phyloP scores from a whole-genome alignment of 2,329 filamentous ascomycete species.

The Phoma sp. region DNA sequence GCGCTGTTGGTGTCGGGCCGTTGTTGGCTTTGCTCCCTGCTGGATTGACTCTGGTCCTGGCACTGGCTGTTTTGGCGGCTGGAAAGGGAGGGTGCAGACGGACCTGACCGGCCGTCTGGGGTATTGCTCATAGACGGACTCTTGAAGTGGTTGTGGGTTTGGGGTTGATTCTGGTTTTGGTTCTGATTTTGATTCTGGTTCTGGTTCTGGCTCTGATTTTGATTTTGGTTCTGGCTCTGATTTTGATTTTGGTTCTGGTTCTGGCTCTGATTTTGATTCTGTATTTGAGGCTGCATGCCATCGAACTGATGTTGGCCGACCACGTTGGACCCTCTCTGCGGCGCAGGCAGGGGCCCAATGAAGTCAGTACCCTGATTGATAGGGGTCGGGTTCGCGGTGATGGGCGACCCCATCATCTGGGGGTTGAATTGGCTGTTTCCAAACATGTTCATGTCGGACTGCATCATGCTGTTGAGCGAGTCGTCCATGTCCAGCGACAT shows the following conservation, averaged over 20 bases:
- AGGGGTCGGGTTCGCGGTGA: constrained; percentile 31
- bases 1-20: constrained; percentile 29
- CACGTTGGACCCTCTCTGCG: constrained; percentile 38
- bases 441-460: constrained; percentile 51
- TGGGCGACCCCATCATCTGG: constrained; percentile 52
- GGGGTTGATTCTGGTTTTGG: background rate
- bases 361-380: constrained; percentile 33
- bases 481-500: constrained; percentile 56
- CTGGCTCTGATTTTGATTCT: constrained; percentile 27
- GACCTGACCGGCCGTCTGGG: constrained; percentile 35
- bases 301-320: constrained; percentile 12
- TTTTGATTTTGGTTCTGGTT: background rate
- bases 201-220: constrained; percentile 32
- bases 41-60: constrained; percentile 34
- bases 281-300: constrained; percentile 14
- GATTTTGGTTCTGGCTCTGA: constrained; percentile 34
- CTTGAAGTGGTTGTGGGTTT: constrained; percentile 36
- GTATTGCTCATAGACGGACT: constrained; percentile 38
- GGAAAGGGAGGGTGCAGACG: constrained; percentile 29
- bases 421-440: constrained; percentile 48
- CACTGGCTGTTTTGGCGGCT: constrained; percentile 38
- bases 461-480: constrained; percentile 47
- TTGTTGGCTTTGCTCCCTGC: constrained; percentile 33
- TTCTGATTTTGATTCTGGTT: constrained; percentile 31
- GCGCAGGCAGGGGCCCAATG: constrained; percentile 39